Evolutionary conservation across 441 rosid genomes (phyloP).

Genomic region (Erodium moschatum): DNA sequence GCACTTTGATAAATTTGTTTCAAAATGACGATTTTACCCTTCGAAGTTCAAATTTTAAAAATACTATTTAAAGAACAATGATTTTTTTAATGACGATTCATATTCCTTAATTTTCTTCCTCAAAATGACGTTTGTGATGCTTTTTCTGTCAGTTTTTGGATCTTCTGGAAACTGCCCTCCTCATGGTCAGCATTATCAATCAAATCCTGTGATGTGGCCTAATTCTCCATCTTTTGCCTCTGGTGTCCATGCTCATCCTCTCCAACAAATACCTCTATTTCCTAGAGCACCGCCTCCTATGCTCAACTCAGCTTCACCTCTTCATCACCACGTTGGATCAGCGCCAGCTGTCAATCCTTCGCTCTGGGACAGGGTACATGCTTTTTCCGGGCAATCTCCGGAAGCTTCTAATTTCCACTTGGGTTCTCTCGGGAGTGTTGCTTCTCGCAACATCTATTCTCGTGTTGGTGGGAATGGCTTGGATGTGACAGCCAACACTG

Average conservation of each 20-base stretch:
- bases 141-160: constrained; percentile 40
- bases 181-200: constrained; percentile 36
- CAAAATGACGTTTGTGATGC: constrained; percentile 13
- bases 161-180: constrained; percentile 44
- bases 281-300: constrained; percentile 43
- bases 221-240: constrained; percentile 44
- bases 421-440: constrained; percentile 50
- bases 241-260: constrained; percentile 38
- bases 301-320: constrained; percentile 45
- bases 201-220: constrained; percentile 53
- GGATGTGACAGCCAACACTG: constrained; percentile 42
- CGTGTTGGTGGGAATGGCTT: constrained; percentile 38
- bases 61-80: background rate
- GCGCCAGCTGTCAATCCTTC: constrained; percentile 53
- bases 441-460: constrained; percentile 39
- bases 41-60: no score
- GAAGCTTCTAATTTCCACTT: constrained; percentile 49
- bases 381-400: constrained; percentile 46
- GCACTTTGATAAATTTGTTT: no score
- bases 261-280: constrained; percentile 38
- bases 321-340: constrained; percentile 59
- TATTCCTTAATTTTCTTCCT: background rate
- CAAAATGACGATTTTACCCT: no score
- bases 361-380: constrained; percentile 52
- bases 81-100: background rate